Evolutionary conservation across 2,329 filamentous ascomycete species (phyloP).

Genomic region (Tolypocladium amazonense): DNA sequence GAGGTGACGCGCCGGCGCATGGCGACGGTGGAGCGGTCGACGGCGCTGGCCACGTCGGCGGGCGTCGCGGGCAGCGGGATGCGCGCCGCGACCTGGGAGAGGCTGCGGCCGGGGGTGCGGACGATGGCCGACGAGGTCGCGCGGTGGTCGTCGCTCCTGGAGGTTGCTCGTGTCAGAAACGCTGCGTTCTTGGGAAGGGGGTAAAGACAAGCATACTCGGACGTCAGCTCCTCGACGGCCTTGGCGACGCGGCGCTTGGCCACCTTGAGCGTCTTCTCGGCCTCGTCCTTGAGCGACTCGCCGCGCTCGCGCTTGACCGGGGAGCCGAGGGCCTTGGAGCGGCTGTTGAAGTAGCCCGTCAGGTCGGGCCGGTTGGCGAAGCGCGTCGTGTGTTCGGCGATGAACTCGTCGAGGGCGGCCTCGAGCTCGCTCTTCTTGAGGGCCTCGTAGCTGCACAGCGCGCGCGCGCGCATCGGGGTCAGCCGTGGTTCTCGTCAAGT

Average conservation of each 20-base stretch:
- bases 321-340: conserved; percentile 46
- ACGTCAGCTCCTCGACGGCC: conserved; percentile 31
- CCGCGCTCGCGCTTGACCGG: conserved; percentile 47
- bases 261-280: conserved; percentile 30
- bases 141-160: conserved; percentile 18
- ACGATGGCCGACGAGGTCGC: conserved; percentile 31
- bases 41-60: conserved; percentile 61
- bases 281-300: conserved; percentile 25
- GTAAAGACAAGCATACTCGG: conserved; percentile 24
- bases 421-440: conserved; percentile 75
- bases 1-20: conserved; percentile 56
- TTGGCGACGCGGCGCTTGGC: conserved; percentile 35
- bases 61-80: conserved; percentile 74
- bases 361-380: conserved; percentile 55
- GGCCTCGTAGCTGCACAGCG: conserved; percentile 48
- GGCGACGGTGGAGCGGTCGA: conserved; percentile 60
- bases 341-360: conserved; percentile 64
- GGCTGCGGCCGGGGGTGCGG: conserved; percentile 39
- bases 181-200: not conserved
- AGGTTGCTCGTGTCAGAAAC: conserved; percentile 1
- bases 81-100: conserved; percentile 43
- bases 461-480: too few species aligned
- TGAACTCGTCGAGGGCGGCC: conserved; percentile 59
- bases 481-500: not conserved
- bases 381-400: conserved; percentile 56